phyloP scores from a whole-genome alignment of 257 asterid genomes.

The Echium plantagineum region DNA sequence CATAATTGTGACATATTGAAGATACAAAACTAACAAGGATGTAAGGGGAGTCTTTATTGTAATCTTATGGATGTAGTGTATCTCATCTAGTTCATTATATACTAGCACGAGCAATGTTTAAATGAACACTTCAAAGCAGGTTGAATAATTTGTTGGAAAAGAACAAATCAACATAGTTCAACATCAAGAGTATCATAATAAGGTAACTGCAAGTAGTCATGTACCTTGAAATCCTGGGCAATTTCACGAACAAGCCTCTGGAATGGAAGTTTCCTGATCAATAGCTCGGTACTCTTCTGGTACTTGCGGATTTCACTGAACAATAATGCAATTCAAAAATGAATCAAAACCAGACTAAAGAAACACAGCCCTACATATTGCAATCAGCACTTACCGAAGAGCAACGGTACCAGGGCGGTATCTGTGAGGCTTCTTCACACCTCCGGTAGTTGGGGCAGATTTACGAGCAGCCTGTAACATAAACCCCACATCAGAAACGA shows the following conservation, averaged over 20 bases:
- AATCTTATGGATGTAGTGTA: too few relatives aligned
- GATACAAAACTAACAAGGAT: too few relatives aligned
- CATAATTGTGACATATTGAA: too few relatives aligned
- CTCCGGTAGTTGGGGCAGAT: constrained; percentile 79
- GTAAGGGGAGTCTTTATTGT: too few relatives aligned
- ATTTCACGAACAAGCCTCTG: background rate
- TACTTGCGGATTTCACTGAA: background rate
- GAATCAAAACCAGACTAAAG: background rate
- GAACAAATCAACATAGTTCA: too few relatives aligned
- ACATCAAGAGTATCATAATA: too few relatives aligned
- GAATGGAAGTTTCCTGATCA: background rate
- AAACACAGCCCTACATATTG: background rate
- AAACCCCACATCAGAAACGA: too few relatives aligned
- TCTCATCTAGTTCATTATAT: too few relatives aligned
- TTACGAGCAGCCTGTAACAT: constrained; percentile 55
- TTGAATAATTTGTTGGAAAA: too few relatives aligned
- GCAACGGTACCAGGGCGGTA: constrained; percentile 50
- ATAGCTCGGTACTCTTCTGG: background rate
- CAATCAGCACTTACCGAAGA: background rate
- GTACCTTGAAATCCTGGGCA: background rate
- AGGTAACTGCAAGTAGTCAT: too few relatives aligned
- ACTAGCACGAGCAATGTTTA: too few relatives aligned
- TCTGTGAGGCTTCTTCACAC: constrained; percentile 70
- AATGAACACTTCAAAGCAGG: too few relatives aligned
- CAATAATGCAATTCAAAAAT: background rate